phyloP scores from a whole-genome alignment of 2,329 filamentous ascomycete species.

The Neurospora sp. region DNA sequence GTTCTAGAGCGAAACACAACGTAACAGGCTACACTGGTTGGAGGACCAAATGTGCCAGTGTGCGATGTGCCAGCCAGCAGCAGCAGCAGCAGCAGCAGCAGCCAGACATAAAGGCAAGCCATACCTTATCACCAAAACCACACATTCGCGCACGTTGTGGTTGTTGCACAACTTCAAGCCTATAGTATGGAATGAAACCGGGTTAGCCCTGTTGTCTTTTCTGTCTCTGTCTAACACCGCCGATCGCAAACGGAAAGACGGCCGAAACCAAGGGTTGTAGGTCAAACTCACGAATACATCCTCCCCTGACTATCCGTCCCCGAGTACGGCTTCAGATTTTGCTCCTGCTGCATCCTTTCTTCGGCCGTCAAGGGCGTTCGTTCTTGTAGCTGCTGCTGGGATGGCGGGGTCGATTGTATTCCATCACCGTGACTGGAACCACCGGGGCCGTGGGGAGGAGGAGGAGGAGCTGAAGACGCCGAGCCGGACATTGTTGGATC shows the following conservation, averaged over 20 bases:
- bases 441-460: conserved; percentile 12
- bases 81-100: neutral
- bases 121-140: conserved; percentile 94
- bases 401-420: conserved; percentile 5
- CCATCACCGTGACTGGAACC: conserved; percentile 10
- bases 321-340: conserved; percentile 17
- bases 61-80: neutral
- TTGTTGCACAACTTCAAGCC: conserved; percentile 78
- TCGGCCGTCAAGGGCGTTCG: conserved; percentile 15
- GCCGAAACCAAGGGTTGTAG: neutral
- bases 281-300: conserved; percentile 16
- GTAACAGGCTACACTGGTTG: neutral
- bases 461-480: conserved; percentile 10
- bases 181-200: conserved; percentile 21
- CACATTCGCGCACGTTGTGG: conserved; percentile 94
- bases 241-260: neutral
- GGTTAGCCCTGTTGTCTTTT: neutral
- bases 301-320: conserved; percentile 14
- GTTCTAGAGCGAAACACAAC: neutral
- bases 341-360: conserved; percentile 15
- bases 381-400: conserved; percentile 12
- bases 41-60: neutral
- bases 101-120: neutral
- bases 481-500: conserved; percentile 1
- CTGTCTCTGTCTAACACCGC: neutral